These are phyloP conservation scores for Macadamia tetraphylla DNA, from an alignment of 164 flowering plant genomes.

Conservation along the genomic window DNA sequence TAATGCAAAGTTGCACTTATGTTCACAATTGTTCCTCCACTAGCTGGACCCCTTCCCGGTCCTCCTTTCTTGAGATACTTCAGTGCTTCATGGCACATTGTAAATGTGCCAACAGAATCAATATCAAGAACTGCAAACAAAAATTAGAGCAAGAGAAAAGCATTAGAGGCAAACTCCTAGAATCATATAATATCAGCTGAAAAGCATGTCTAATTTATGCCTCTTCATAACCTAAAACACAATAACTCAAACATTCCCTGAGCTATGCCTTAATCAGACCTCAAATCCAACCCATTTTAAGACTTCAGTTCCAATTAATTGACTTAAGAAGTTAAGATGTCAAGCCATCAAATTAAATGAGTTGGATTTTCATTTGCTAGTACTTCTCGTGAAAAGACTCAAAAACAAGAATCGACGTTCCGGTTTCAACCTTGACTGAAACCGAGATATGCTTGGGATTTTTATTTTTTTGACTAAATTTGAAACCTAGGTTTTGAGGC, in stretches of 20 bases:
- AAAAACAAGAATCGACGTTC: too few species aligned
- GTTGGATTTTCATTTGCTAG: too few species aligned
- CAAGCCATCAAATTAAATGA: too few species aligned
- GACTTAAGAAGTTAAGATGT: neutral
- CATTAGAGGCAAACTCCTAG: neutral
- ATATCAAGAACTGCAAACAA: slow-evolving; percentile 76
- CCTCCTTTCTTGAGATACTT: slow-evolving; percentile 84
- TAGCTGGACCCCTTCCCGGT: slow-evolving; percentile 49
- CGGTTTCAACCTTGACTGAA: too few species aligned
- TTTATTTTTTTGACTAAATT: too few species aligned
- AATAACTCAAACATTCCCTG: too few species aligned
- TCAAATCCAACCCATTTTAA: neutral
- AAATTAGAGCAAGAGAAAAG: slow-evolving; percentile 2
- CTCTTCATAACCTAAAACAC: neutral
- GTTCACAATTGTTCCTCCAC: slow-evolving; percentile 76
- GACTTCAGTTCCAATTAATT: neutral
- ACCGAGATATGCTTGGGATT: too few species aligned
- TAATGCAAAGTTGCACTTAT: slow-evolving; percentile 94
- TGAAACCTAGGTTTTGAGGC: too few species aligned
- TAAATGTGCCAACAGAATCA: slow-evolving; percentile 95
- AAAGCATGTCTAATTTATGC: neutral
- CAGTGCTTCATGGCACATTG: slow-evolving; percentile 90
- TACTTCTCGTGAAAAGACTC: too few species aligned
- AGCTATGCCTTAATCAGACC: neutral
- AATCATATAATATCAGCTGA: neutral